Evolutionary conservation across 108 stramenopile species (phyloP).

Genomic region (Fragilariopsis cylindrus): DNA sequence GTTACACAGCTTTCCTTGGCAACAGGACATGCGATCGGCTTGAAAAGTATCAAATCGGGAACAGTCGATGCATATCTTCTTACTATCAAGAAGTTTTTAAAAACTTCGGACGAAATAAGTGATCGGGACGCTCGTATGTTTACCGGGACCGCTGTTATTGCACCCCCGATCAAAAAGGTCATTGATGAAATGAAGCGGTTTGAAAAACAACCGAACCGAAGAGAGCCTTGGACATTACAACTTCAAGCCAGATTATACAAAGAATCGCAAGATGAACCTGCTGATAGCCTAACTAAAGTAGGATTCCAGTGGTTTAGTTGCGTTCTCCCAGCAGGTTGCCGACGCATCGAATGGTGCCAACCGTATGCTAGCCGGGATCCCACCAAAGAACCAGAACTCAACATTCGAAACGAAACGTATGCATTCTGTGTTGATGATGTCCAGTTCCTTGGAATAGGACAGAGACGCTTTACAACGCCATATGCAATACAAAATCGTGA

Average conservation of each 20-base stretch:
- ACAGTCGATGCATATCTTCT: conserved; percentile 8
- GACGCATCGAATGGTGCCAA: background rate
- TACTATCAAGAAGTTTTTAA: background rate
- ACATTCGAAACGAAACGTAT: background rate
- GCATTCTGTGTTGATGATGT: conserved; percentile 3
- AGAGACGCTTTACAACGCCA: too few species aligned
- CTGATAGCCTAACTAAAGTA: background rate
- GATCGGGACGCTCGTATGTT: background rate
- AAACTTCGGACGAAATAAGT: background rate
- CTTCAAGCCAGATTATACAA: background rate
- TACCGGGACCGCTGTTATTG: background rate
- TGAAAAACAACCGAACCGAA: background rate
- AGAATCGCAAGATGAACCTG: background rate
- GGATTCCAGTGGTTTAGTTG: background rate
- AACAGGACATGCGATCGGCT: background rate
- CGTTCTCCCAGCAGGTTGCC: background rate
- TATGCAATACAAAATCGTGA: too few species aligned
- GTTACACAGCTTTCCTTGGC: background rate
- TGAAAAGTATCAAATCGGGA: background rate
- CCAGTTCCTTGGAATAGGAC: background rate
- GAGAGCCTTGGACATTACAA: background rate
- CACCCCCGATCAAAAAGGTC: background rate
- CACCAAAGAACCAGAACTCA: conserved; percentile 1
- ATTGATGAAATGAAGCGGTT: background rate
- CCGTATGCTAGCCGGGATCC: background rate